Conservation (phyloP, 2,329 filamentous ascomycete species). For the Colletotrichum acutatum region DNA sequence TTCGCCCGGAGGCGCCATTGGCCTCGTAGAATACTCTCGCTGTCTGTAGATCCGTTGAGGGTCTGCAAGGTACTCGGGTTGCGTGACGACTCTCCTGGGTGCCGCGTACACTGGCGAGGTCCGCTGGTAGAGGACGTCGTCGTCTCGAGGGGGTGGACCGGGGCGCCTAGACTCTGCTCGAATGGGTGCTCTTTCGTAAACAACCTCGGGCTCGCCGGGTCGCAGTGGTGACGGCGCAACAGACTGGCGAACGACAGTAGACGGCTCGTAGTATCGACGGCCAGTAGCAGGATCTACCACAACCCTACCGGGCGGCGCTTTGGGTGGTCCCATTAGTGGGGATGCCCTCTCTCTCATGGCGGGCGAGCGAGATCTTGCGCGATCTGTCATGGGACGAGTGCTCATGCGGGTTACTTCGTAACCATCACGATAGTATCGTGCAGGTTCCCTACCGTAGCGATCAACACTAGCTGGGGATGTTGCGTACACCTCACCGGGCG, state of each 20-base stretch:
- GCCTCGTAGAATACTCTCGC: constrained; percentile 67
- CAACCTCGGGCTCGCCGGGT: constrained; percentile 62
- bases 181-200: constrained; percentile 73
- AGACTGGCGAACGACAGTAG: constrained; percentile 60
- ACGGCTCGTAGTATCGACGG: constrained; percentile 77
- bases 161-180: constrained; percentile 64
- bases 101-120: constrained; percentile 61
- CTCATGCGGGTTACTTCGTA: constrained; percentile 57
- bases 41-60: constrained; percentile 65
- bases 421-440: constrained; percentile 57
- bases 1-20: constrained; percentile 51
- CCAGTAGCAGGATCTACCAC: constrained; percentile 82
- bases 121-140: constrained; percentile 62
- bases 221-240: constrained; percentile 57
- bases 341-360: constrained; percentile 55
- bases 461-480: constrained; percentile 56
- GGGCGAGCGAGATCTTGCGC: constrained; percentile 60
- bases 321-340: constrained; percentile 61
- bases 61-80: constrained; percentile 68
- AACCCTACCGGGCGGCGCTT: constrained; percentile 71
- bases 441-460: constrained; percentile 52
- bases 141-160: constrained; percentile 57
- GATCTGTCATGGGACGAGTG: constrained; percentile 60
- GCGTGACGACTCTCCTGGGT: constrained; percentile 69
- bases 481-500: constrained; percentile 49